Evolutionary conservation across 768 basidiomycete species (phyloP), one percentile per base, ranked within the genome.

Genomic region (Cystobasidium ongulense): DNA sequence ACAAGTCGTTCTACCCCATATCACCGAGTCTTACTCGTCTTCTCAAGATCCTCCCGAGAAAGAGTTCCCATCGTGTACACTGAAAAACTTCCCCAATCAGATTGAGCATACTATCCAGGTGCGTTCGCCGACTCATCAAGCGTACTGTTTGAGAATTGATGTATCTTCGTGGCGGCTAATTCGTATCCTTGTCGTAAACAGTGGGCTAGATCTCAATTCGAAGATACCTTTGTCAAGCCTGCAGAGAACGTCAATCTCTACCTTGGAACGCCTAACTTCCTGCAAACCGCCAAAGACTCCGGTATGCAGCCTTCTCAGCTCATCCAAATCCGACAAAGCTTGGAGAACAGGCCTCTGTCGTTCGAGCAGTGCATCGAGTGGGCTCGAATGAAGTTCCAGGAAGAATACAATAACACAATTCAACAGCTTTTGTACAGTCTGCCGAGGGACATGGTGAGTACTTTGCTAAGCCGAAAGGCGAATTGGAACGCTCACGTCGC

Each of bases 21-120:
- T 97, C 46, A 96, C 95, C 17, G 96, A 99, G 82, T 95, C 92
- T 21, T 99, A 99, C 81, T 89, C 90, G 17, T 95, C 93, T 10
- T 97, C 94, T 17, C 96, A 98, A 82, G 96, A 99, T 80, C 96
- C 96, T 54, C 96, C 96, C 10, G 96, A 99, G 83, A 98, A 96
- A 82, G 90, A 94, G 80, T 88, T 93, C 0, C 90, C 96, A 27
- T 91, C 90, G 29, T 99, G 96, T 81, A 99, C 96, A 0, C 89
- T 98, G 81, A 98, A 97, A 75, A 97, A 91, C 82, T 99, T 98
- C 86, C 96, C 96, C 11, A 94, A 99, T 80, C 89, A 90, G 29
- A 98, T 98, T 78, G 89, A 91, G 77, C 96, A 99, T 82, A 96
- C 93, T 7, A 99, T 99, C 74, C 92, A 97, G 85, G 91, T 90